phyloP scores from a whole-genome alignment of 1,139 yeast species.

The Pichiaceae sp. region DNA sequence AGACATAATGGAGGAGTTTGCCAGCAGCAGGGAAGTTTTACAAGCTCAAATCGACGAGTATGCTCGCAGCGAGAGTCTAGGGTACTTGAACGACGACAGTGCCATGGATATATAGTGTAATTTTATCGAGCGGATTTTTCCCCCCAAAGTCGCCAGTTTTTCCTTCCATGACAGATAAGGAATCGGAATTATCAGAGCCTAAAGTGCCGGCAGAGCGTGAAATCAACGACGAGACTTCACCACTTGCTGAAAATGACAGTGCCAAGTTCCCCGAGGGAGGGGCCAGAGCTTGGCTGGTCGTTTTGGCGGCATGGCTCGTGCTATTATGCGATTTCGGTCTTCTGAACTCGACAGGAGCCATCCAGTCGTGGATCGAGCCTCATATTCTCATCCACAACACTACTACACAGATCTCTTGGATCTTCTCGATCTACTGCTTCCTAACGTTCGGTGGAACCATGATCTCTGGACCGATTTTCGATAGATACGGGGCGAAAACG shows the following conservation, averaged over 20 bases:
- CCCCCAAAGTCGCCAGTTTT: no score
- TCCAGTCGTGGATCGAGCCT: slow-evolving; percentile 53
- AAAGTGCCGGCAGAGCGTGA: no score
- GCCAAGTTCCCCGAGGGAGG: slow-evolving; percentile 8
- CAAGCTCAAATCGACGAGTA: slow-evolving; percentile 68
- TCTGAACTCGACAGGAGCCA: slow-evolving; percentile 61
- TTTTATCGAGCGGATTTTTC: background rate
- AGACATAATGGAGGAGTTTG: slow-evolving; percentile 69
- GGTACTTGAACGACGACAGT: slow-evolving; percentile 42
- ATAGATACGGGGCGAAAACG: slow-evolving; percentile 45
- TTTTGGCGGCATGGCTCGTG: slow-evolving; percentile 56
- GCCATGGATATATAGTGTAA: slow-evolving; percentile 3
- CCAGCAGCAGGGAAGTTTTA: slow-evolving; percentile 70
- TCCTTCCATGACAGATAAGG: no score
- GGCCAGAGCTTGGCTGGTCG: slow-evolving; percentile 13
- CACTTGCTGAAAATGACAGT: no score
- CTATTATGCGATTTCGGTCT: slow-evolving; percentile 56
- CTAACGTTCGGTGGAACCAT: slow-evolving; percentile 48
- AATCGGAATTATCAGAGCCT: no score
- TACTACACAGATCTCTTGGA: slow-evolving; percentile 51
- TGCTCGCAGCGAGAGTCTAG: slow-evolving; percentile 44
- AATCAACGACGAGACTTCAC: no score
- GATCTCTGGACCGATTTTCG: slow-evolving; percentile 55
- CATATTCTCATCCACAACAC: slow-evolving; percentile 37
- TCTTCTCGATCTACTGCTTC: slow-evolving; percentile 53